These are phyloP conservation scores for Abrus pulchellus DNA, from an alignment of 306 rosid species.

Conservation along the genomic window DNA sequence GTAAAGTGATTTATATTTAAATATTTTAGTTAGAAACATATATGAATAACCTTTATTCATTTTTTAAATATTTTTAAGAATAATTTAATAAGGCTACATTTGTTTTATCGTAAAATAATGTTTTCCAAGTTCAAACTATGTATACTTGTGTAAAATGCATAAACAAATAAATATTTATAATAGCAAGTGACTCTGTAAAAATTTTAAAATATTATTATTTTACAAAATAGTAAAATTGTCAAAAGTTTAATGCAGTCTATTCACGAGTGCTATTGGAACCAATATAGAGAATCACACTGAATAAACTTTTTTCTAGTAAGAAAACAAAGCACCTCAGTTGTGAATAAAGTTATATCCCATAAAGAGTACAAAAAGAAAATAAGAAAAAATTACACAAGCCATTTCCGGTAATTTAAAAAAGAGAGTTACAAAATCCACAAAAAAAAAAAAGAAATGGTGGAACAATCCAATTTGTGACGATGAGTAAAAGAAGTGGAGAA, in stretches of 20 bases:
- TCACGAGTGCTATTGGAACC: neutral
- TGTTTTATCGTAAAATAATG: too few species aligned
- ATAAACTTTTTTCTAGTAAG: constrained; percentile 10
- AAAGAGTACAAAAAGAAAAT: constrained; percentile 15
- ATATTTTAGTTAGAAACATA: too few species aligned
- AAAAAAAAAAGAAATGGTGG: neutral
- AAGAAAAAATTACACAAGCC: constrained; percentile 33
- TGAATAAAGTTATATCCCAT: constrained; percentile 13
- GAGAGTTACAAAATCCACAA: constrained; percentile 30
- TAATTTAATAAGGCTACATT: too few species aligned
- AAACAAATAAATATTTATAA: too few species aligned
- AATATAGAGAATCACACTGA: neutral
- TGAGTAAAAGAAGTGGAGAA: neutral
- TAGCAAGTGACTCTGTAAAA: too few species aligned
- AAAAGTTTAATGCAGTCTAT: neutral
- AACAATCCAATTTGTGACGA: neutral
- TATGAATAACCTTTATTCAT: too few species aligned
- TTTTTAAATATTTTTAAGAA: too few species aligned
- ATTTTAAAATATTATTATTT: too few species aligned
- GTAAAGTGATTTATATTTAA: too few species aligned
- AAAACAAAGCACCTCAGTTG: constrained; percentile 28
- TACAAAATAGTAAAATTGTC: too few species aligned
- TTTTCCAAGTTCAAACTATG: too few species aligned
- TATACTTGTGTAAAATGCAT: too few species aligned
- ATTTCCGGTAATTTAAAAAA: constrained; percentile 7